phyloP scores from a whole-genome alignment of 2,329 filamentous ascomycete species.

The Xylaria sp. region DNA sequence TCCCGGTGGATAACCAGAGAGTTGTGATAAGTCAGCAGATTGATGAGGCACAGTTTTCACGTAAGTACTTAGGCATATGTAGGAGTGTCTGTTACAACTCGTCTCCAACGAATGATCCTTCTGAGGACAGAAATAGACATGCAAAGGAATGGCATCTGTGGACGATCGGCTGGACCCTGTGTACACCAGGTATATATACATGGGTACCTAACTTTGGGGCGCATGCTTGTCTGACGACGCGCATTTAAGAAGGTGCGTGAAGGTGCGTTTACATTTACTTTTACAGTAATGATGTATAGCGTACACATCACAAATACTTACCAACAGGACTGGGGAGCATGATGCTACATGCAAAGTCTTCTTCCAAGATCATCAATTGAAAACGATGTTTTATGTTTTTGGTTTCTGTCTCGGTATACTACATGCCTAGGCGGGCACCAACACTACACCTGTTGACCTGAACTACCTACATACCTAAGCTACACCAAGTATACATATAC shows the following conservation, averaged over 20 bases:
- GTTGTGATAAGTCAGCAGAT: background rate
- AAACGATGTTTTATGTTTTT: background rate
- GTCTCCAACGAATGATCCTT: background rate
- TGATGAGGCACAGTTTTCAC: background rate
- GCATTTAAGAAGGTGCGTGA: background rate
- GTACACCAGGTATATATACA: no score
- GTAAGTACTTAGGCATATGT: no score
- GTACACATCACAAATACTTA: no score
- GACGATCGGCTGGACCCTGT: background rate
- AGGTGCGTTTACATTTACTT: no score
- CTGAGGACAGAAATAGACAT: conserved; percentile 13
- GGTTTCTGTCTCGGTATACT: background rate
- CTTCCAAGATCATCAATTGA: background rate
- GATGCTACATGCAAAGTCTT: no score
- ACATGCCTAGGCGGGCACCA: background rate
- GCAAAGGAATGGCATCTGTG: background rate
- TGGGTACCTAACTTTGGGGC: no score
- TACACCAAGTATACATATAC: background rate
- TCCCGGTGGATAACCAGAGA: background rate
- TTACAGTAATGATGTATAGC: background rate
- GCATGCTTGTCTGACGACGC: background rate
- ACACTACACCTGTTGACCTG: no score
- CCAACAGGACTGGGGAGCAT: no score
- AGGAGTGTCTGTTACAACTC: background rate
- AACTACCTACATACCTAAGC: no score